Evolutionary conservation across 257 asterid genomes (phyloP).

Genomic region (Salvia hispanica): DNA sequence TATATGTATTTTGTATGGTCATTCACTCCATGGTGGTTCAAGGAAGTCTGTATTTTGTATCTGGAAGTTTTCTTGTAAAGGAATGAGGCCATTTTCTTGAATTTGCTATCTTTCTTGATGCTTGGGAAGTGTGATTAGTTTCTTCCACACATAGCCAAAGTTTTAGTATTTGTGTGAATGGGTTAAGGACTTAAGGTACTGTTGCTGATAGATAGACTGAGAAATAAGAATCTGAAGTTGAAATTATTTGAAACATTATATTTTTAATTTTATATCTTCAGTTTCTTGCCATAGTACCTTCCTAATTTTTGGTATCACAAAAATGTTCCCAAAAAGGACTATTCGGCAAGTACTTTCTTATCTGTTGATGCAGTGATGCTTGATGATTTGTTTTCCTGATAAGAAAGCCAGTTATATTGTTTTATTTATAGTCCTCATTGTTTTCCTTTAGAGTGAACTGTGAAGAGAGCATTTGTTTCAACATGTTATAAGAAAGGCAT

Average conservation of each 20-base stretch:
- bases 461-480: not conserved
- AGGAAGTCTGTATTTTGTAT: not conserved
- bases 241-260: not conserved
- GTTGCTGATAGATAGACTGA: not conserved
- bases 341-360: not conserved
- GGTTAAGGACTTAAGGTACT: constrained; percentile 1
- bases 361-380: not conserved
- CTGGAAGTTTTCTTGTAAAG: not conserved
- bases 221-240: not conserved
- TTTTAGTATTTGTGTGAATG: not conserved
- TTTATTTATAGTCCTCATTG: not conserved
- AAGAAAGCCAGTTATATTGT: not conserved
- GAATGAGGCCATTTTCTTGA: not conserved
- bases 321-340: not conserved
- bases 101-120: not conserved
- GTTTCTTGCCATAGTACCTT: not conserved
- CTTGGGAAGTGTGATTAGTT: constrained; percentile 4
- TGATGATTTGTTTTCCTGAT: constrained; percentile 2
- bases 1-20: not conserved
- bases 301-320: constrained; percentile 2
- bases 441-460: not conserved
- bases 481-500: not conserved
- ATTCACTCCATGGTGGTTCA: not conserved
- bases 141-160: constrained; percentile 9
- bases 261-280: not conserved